Evolutionary conservation across 2,329 filamentous ascomycete species (phyloP), one percentile per base, ranked within the genome.

Genomic region (Trichoderma simmonsii): DNA sequence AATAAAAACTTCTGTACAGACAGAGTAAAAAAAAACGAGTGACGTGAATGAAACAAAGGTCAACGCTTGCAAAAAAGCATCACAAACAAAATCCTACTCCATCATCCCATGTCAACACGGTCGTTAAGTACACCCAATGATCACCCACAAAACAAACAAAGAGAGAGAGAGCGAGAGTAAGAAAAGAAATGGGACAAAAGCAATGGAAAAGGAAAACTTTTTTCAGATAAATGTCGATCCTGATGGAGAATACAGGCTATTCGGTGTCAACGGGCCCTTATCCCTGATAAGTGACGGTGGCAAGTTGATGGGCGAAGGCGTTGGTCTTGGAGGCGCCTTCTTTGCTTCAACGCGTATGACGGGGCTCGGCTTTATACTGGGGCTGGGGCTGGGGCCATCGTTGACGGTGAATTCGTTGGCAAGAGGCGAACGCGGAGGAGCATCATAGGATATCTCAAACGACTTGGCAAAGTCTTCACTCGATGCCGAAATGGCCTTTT

Each of bases 401-500:
- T 62, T 24, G 1, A 74, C 72, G 9, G 76, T 74, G 71, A 80
- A 80, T 43, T 79, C 77, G 1, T 59, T 76, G 67, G 76, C 74
- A n/a, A 80, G 77, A 7, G 79, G 79, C 12, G 79, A 81, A 2
- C 60, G 71, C 48, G 59, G 63, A 14, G 71, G 66, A 14, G 18
- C 78, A 75, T 30, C 76, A 6, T 75, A 73, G 18, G 75, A 72
- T 24, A 80, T 72, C 32, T 81, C 80, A 72, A 82, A 79, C 3
- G 76, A 77, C 21, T 74, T 76, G 12, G 78, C 77, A 1, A 83
- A 73, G 51, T 78, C 77, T 59, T 80, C 78, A 70, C 76, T 79
- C 14, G 79, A 78, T 60, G 34, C 77, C 1, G 80, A 81, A 48
- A 82, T 79, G 32, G 79, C 78, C 59, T 79, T 76, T 64, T 81